These are phyloP conservation scores for Gaeumannomyces sp. DNA, from an alignment of 2,329 filamentous ascomycete genomes.

Conservation along the genomic window DNA sequence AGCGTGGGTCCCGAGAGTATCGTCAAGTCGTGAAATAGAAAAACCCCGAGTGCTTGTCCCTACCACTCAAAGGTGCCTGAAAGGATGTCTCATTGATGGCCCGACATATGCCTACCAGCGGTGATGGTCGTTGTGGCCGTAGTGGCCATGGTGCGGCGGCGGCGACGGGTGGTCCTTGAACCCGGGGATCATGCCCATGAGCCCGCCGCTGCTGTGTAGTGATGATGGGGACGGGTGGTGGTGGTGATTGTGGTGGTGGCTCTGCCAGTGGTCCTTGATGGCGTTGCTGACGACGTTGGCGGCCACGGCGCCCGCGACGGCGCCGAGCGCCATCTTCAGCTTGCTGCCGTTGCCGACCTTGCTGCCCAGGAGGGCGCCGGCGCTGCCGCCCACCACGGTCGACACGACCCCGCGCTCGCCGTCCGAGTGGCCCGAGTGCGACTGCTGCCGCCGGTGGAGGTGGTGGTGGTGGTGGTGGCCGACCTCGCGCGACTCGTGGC, in stretches of 20 bases:
- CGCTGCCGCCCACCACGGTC: conserved; percentile 44
- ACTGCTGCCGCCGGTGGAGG: neutral
- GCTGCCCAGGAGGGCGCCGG: conserved; percentile 45
- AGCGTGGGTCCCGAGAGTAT: no score
- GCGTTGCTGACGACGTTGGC: conserved; percentile 44
- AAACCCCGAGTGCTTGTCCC: neutral
- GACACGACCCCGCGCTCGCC: conserved; percentile 50
- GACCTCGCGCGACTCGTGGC: conserved; percentile 8
- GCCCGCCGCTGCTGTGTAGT: neutral
- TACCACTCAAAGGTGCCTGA: no score
- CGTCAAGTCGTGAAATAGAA: neutral
- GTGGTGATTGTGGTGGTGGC: conserved; percentile 12
- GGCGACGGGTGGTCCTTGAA: neutral
- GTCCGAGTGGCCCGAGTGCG: conserved; percentile 18
- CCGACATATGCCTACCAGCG: neutral
- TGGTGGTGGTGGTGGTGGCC: conserved; percentile 10
- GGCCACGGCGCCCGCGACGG: conserved; percentile 46
- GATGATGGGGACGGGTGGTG: conserved; percentile 8
- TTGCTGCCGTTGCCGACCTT: conserved; percentile 45
- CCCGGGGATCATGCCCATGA: conserved; percentile 8
- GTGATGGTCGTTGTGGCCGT: neutral
- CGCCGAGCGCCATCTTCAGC: conserved; percentile 43
- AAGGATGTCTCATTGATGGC: neutral
- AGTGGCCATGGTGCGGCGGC: conserved; percentile 3
- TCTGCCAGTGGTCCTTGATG: conserved; percentile 22